These are phyloP conservation scores for Kitagawia praeruptora DNA, from an alignment of 129 eudicot genomes.

Conservation along the genomic window DNA sequence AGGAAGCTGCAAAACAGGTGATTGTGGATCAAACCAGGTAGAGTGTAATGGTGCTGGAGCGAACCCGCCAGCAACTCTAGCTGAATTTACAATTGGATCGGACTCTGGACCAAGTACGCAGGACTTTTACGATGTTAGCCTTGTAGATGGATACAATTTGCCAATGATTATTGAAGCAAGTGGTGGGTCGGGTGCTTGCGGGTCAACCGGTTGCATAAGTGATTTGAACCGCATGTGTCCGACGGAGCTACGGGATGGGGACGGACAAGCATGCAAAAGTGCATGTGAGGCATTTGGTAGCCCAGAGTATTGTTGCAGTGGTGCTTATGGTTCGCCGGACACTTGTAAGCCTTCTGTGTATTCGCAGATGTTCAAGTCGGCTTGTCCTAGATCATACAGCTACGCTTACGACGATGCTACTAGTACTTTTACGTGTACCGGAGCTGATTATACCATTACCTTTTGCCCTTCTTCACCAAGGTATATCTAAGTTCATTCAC, in stretches of 20 bases:
- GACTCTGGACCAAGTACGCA: slow-evolving; percentile 23
- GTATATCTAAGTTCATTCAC: slow-evolving; percentile 12
- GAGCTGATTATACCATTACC: slow-evolving; percentile 64
- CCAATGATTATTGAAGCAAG: slow-evolving; percentile 41
- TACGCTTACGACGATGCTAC: slow-evolving; percentile 76
- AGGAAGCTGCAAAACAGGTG: slow-evolving; percentile 61
- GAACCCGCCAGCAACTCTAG: slow-evolving; percentile 60
- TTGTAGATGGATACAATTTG: slow-evolving; percentile 69
- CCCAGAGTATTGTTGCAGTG: slow-evolving; percentile 67
- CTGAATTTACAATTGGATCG: slow-evolving; percentile 59
- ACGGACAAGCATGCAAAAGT: slow-evolving; percentile 59
- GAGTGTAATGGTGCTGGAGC: slow-evolving; percentile 75
- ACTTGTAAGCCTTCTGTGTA: slow-evolving; percentile 56
- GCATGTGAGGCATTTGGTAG: slow-evolving; percentile 71
- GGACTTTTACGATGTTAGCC: slow-evolving; percentile 74
- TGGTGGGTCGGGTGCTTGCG: slow-evolving; percentile 56
- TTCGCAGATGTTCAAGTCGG: slow-evolving; percentile 57
- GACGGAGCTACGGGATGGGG: slow-evolving; percentile 40
- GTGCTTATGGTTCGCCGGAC: slow-evolving; percentile 49
- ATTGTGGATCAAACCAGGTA: slow-evolving; percentile 58
- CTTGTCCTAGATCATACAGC: slow-evolving; percentile 76
- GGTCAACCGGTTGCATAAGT: slow-evolving; percentile 47
- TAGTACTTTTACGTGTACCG: slow-evolving; percentile 69
- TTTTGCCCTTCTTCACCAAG: slow-evolving; percentile 66
- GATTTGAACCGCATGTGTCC: slow-evolving; percentile 68